Evolutionary conservation across 306 rosid species (phyloP).

Genomic region (Quercus agrifolia): DNA sequence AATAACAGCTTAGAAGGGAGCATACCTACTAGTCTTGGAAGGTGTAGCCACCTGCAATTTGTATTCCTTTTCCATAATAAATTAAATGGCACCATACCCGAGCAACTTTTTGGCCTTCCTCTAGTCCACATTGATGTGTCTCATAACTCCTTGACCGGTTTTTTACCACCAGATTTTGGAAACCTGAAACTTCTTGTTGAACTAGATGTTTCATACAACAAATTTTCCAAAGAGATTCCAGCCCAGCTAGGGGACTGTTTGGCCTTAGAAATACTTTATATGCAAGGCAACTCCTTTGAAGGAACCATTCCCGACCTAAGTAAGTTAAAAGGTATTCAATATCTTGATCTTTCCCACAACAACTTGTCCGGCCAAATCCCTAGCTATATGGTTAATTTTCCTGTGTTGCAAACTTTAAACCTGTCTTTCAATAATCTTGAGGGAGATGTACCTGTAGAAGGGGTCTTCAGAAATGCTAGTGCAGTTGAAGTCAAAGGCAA

Average conservation of each 20-base stretch:
- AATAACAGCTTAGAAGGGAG: too few species aligned
- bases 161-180: too few species aligned
- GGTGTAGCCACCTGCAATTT: too few species aligned
- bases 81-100: too few species aligned
- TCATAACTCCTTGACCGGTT: too few species aligned
- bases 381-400: neutral
- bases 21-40: too few species aligned
- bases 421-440: neutral
- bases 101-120: too few species aligned
- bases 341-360: neutral
- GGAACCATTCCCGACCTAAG: neutral
- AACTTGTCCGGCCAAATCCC: neutral
- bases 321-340: neutral
- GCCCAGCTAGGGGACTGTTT: neutral
- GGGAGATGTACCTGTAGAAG: neutral
- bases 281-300: neutral
- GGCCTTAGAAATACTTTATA: neutral
- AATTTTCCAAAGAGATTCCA: too few species aligned
- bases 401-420: neutral
- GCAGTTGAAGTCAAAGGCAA: neutral
- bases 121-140: too few species aligned
- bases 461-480: neutral
- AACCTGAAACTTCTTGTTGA: too few species aligned
- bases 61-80: accelerated
- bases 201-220: too few species aligned